Base-by-base conservation (phyloP, 768 basidiomycete species). In the Naematelia encephala region DNA sequence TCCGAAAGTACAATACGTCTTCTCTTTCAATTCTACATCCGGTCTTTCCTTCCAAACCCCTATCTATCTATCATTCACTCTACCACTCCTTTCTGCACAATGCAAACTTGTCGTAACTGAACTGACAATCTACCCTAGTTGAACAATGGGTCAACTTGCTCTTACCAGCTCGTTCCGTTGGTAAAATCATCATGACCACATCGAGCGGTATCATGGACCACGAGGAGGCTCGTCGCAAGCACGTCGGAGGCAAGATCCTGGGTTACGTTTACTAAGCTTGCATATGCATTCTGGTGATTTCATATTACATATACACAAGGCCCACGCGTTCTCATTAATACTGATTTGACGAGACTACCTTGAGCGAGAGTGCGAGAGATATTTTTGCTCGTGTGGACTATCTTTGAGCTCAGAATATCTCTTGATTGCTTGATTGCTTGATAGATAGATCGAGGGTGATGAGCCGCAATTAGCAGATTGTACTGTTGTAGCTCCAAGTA, bases 191-290 rank as follows among this genome's bases (percentile, higher is more conserved):
- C 81, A 82, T 99, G 62, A 99, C 94, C 66, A 98, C 94, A 47
- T 94, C 91, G 19, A 90, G 91, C 14, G 94, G 94, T 63, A 99
- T 99, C 79, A 84, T 99, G 77, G 94, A 97, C 81, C 94, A 99
- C 78, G 54, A 52, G 79, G 94, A 98, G 83, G 94, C 94, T 47
- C 87, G 94, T 81, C 87, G 92, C 75, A 98, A 97, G 83, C 92
- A 94, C 80, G 47, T 53, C 59, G 92, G 92, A 80, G 93, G 93
- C 61, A 96, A 96, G 82, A 83, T 96, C 60, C 81, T 94, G 51
- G 91, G 91, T 62, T 94, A 91, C 78, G 88, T 90, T 62, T 92
- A 93, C 80, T 92, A 89, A 81, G 68, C 11, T n/a, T 34, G 27
- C 30, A 27, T 51, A 39, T 47, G 30, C 39, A 42, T 57, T 53